Percentiles rank a stretch among this genome's conserved stretches.
Evolutionary conservation across 805 yeast genomes (phyloP).

Genomic region (Candida succiphila): DNA sequence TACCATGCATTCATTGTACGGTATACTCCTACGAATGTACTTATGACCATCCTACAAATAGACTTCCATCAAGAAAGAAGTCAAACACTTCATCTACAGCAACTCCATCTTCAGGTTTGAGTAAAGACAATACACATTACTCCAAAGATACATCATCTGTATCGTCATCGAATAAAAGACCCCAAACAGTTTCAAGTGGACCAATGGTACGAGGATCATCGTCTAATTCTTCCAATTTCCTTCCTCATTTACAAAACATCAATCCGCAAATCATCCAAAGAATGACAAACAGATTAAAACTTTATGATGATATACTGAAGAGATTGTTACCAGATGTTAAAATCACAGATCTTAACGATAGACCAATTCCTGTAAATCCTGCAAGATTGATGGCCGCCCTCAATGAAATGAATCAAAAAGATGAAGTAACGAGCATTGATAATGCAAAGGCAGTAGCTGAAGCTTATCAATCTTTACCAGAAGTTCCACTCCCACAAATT

Average conservation of each 20-base stretch:
- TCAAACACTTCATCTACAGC: neutral
- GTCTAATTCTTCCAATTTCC: conserved; percentile 1
- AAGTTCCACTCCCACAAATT: conserved; percentile 18
- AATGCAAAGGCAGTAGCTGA: conserved; percentile 10
- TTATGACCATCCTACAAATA: conserved; percentile 65
- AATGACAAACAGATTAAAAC: conserved; percentile 18
- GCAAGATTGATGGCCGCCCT: conserved; percentile 20
- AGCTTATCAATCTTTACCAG: conserved; percentile 19
- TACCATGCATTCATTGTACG: conserved; percentile 55
- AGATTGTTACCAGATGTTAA: conserved; percentile 22
- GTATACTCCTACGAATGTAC: conserved; percentile 81
- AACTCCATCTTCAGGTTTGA: neutral
- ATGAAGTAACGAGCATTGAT: conserved; percentile 4
- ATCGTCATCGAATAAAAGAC: neutral
- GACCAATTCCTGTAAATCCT: conserved; percentile 23
- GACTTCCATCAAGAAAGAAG: conserved; percentile 30
- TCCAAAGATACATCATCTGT: conserved; percentile 1
- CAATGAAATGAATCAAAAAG: conserved; percentile 14
- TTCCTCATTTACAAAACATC: neutral
- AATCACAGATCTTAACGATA: conserved; percentile 20
- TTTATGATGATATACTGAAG: conserved; percentile 23
- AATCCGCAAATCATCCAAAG: conserved; percentile 20
- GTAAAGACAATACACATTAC: no score
- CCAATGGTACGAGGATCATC: no score
- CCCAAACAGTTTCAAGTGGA: neutral